These are phyloP conservation scores for Hyphodiscus hymeniophilus DNA, from an alignment of 495 filamentous ascomycete genomes.

Conservation along the genomic window DNA sequence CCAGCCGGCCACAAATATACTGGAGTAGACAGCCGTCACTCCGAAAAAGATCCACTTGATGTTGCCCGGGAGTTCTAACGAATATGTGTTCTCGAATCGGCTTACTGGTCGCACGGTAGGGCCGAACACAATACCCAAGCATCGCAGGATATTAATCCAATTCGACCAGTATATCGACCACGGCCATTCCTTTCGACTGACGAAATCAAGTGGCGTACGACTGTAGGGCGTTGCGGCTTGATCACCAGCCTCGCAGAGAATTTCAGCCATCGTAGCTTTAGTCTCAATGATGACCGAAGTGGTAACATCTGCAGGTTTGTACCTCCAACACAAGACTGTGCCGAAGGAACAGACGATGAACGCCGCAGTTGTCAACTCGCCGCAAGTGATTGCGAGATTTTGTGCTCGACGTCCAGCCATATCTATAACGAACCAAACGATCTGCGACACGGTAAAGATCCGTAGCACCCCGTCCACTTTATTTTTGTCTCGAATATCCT, in stretches of 20 bases:
- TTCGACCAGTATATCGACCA: conserved; percentile 5
- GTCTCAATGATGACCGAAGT: neutral
- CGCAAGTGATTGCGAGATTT: conserved; percentile 1
- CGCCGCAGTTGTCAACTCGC: conserved; percentile 6
- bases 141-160: conserved; percentile 6
- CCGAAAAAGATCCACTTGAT: neutral
- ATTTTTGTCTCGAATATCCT: conserved; percentile 4
- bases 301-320: conserved; percentile 2
- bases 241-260: neutral
- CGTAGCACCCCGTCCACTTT: neutral
- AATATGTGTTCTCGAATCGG: neutral
- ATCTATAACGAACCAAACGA: conserved; percentile 3
- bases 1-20: conserved; percentile 30
- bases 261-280: conserved; percentile 1
- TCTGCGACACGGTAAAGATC: neutral
- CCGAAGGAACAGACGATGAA: conserved; percentile 3
- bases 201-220: conserved; percentile 16
- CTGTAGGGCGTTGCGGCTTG: neutral
- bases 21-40: conserved; percentile 20
- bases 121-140: conserved; percentile 20
- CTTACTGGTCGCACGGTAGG: conserved; percentile 16
- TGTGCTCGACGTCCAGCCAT: neutral
- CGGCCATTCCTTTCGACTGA: conserved; percentile 4
- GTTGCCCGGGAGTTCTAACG: neutral
- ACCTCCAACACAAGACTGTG: conserved; percentile 1